Conservation (phyloP, 495 filamentous ascomycete genomes). For the Trichoderma orchidacearum region DNA sequence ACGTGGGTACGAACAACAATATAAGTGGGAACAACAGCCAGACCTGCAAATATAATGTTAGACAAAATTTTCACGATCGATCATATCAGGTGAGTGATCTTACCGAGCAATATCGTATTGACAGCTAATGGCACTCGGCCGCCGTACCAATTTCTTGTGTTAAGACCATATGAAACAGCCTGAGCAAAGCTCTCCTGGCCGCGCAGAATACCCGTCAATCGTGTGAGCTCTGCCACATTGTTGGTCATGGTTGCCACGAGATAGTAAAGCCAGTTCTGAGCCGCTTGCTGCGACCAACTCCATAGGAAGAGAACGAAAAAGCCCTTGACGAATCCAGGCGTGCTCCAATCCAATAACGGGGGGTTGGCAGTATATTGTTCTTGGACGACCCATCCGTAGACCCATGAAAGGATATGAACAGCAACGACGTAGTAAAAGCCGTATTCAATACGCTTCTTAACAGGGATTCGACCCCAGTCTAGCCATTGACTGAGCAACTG, state of each 20-base stretch:
- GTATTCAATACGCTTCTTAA: constrained; percentile 23
- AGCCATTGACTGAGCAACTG: constrained; percentile 27
- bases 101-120: constrained; percentile 35
- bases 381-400: constrained; percentile 36
- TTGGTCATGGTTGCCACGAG: constrained; percentile 9
- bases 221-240: constrained; percentile 15
- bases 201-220: constrained; percentile 14
- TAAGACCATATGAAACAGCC: constrained; percentile 8
- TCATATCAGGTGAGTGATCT: background rate
- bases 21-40: background rate
- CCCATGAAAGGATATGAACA: constrained; percentile 29
- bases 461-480: constrained; percentile 22
- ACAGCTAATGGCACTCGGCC: constrained; percentile 34
- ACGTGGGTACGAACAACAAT: background rate
- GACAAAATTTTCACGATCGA: background rate
- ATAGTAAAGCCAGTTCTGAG: constrained; percentile 31
- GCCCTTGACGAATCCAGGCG: constrained; percentile 28
- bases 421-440: constrained; percentile 30
- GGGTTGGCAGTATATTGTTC: constrained; percentile 29
- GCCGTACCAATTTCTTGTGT: constrained; percentile 27
- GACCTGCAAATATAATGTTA: background rate
- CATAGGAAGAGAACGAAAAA: constrained; percentile 34
- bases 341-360: constrained; percentile 28
- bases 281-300: constrained; percentile 29
- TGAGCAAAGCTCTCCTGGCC: constrained; percentile 14